Base-by-base conservation (phyloP, 2,329 filamentous ascomycete species). In the Atkinsonella texensis region DNA sequence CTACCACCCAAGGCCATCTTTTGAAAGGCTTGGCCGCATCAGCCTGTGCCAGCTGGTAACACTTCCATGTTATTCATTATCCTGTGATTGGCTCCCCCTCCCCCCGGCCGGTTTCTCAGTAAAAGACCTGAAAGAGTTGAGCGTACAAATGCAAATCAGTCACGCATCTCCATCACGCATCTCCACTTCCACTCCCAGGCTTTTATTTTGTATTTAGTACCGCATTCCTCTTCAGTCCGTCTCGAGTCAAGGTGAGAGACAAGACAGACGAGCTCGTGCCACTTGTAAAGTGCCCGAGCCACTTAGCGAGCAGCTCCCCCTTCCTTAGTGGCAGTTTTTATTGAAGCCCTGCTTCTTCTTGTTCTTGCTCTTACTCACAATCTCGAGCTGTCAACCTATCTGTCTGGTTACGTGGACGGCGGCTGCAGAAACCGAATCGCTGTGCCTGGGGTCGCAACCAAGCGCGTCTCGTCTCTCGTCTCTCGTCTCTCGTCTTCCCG, bases 241-340 rank as follows among this genome's bases (percentile, higher is more conserved):
- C 11, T 4, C 31, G 31, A 15, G 44, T 32, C 31, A 31, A 31
- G 13, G 32, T 4, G 17, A 32, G 35, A 28, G 33, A 41, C 33
- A 18, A 23, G 28, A 8, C 28, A 28, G 28, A 6, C 28, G 28
- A 28, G 33, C 28, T 28, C 17, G 48, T 45, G 42, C 51, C 47
- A 49, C 47, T 41, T 52, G 46, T 52, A 23, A 46, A 42, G 31
- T 18, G 46, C 20, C 50, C 31, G 32, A 51, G 41, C 41, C 41
- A 48, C 51, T 38, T 45, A 17, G 17, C 35, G 18, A 38, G 23
- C 15, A 42, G 38, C 32, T 48, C 20, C 40, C 40, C 23, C 40
- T 31, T 47, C 38, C 13, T 15, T 44, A 9, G 38, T 35, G 46
- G 39, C 38, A 28, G 18, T 38, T 51, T 46, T 46, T 43, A 28